phyloP scores from a whole-genome alignment of 768 basidiomycete species.

The Lentinula detonsa region DNA sequence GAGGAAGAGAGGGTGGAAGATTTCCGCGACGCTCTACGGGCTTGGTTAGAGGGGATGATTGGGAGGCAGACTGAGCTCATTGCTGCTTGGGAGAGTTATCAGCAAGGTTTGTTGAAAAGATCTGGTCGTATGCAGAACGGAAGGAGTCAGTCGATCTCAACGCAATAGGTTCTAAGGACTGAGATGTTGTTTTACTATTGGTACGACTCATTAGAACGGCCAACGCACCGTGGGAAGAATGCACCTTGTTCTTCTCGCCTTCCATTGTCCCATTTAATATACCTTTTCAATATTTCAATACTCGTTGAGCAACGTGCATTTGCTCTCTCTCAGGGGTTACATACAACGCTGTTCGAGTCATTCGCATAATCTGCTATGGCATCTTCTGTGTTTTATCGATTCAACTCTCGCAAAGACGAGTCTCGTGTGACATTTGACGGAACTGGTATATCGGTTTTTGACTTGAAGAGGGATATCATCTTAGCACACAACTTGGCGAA shows the following conservation, averaged over 20 bases:
- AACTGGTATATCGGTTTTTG: constrained; percentile 98
- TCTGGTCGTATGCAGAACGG: constrained; percentile 17
- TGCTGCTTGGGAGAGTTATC: constrained; percentile 75
- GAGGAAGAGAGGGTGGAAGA: constrained; percentile 92
- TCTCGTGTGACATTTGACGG: constrained; percentile 96
- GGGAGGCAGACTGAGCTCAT: constrained; percentile 82
- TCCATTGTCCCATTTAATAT: neutral
- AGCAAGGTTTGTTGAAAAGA: constrained; percentile 59
- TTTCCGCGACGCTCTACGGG: constrained; percentile 80
- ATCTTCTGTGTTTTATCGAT: constrained; percentile 97
- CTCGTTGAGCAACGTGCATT: too few relatives aligned
- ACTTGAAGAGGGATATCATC: constrained; percentile 98
- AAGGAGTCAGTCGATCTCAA: neutral
- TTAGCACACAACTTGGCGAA: constrained; percentile 93
- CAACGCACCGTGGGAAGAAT: neutral
- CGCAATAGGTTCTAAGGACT: neutral
- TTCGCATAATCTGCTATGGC: constrained; percentile 40
- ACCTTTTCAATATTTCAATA: neutral
- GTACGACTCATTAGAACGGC: too few relatives aligned
- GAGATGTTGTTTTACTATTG: neutral
- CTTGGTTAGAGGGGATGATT: constrained; percentile 85
- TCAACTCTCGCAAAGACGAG: constrained; percentile 92
- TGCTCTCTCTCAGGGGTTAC: neutral
- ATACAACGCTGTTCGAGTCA: neutral
- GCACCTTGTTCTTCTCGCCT: neutral